Base-by-base conservation (phyloP, 2,329 filamentous ascomycete species). In the Ceratocystis huliohia region DNA sequence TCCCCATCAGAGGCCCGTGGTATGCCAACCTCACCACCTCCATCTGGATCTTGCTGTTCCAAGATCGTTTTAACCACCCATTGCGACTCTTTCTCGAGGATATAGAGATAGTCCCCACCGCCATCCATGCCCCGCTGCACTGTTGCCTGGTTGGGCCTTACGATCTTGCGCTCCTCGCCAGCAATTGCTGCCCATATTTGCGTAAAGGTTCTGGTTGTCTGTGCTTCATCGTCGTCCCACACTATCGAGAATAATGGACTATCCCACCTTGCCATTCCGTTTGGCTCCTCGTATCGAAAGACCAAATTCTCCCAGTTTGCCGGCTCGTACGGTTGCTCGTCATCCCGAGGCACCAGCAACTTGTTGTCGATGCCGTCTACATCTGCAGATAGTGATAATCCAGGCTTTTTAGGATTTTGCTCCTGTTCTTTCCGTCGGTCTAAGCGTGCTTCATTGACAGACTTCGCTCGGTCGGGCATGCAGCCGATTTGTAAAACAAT, bases 231-330 rank as follows among this genome's bases (percentile, higher is more conserved):
- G 73, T 95, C 90, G 57, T 91, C 86, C 80, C 87, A 89, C 10
- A 90, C 81, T 0, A 94, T 80, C 3, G 88, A 88, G 75, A 93
- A 94, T 1, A 94, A 80, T 1, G 90, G 89, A 65, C 86, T 88
- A 74, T 95, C 89, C 90, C 90, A 95, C 56, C 89, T 79, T 1
- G 83, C 87, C 88, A 93, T 92, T 25, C 86, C 84, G 73, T 93
- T 94, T 15, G 90, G 89, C 75, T 95, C 89, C 75, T 95, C 89
- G 73, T 92, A 92, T 65, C 89, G 81, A 73, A 90, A 93, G 44
- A 91, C 84, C 10, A 92, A 80, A 71, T 91, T 91, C 69, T 91
- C 88, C 80, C 89, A 90, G 73, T 89, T 87, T 17, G 74, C 77
- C 1, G 76, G 77, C 56, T 79, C 78, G 69, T 86, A 85, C 0